Base-by-base conservation (phyloP, 2,329 filamentous ascomycete genomes). In the Pleurostoma richardsiae region DNA sequence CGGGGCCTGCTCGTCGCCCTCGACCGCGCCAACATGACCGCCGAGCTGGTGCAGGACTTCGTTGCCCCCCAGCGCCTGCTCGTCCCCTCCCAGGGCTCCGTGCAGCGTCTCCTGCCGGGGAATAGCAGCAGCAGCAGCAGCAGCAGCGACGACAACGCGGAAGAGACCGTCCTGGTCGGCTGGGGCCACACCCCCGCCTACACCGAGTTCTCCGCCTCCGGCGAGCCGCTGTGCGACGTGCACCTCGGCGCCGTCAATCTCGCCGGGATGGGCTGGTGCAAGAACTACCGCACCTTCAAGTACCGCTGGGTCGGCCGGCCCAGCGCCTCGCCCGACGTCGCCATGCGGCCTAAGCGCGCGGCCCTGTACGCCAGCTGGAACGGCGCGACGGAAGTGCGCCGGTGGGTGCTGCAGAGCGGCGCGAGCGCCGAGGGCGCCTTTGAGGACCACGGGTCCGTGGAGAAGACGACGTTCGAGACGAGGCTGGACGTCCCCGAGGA, bases 121-220 rank as follows among this genome's bases (percentile, higher is more conserved):
- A 66, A 59, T 29, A 65, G 64, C 7, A 19, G 19, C 19, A 19
- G 19, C 19, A 19, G 19, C 19, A 19, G 19, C 19, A 19, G 19
- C 19, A 19, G 19, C 19, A 19, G 19, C 19, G 19, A 19, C 19
- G 19, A 19, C 19, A 19, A 19, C 19, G 19, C 19, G 19, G 19
- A 19, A 19, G 19, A 19, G 19, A 72, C 73, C 49, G 61, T 68
- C 3, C 57, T 76, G 27, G 61, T 75, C 11, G 71, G 68, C 11
- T 77, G 68, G 65, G 72, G 76, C 29, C 68, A 71, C 30, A 65
- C 63, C 8, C 69, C 73, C 2, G 67, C 70, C 0, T 72, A 67
- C 49, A 73, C 66, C 19, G 76, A 80, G 52, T 76, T 64, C 54
- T 52, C 62, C 1, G 43, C 55, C 19, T 58, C 66, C 33, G 71